Percentiles rank a stretch among this genome's conserved stretches.
phyloP scores from a whole-genome alignment of 257 asterid genomes.

The Lycium barbarum region DNA sequence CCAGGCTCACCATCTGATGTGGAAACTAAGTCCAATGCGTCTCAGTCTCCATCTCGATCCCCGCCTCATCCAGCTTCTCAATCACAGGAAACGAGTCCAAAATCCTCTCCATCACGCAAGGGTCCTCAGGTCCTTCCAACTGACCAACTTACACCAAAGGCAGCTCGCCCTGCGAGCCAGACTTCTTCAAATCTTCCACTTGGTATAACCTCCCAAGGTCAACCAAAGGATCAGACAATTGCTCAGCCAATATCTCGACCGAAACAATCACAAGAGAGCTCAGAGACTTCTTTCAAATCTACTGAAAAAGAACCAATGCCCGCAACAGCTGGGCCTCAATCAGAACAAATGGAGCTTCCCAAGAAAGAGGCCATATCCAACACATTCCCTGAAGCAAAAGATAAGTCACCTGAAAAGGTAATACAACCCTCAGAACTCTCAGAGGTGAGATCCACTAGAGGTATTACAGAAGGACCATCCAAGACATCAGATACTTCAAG shows the following conservation, averaged over 20 bases:
- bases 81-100: constrained; percentile 35
- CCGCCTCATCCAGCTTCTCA: constrained; percentile 46
- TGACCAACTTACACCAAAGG: constrained; percentile 30
- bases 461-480: constrained; percentile 30
- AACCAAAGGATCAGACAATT: constrained; percentile 24
- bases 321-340: constrained; percentile 33
- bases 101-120: constrained; percentile 44
- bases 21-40: constrained; percentile 46
- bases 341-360: constrained; percentile 37
- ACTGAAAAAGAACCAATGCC: constrained; percentile 39
- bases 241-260: constrained; percentile 42
- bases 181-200: constrained; percentile 47
- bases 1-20: constrained; percentile 48
- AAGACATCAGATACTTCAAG: constrained; percentile 34
- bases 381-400: constrained; percentile 4
- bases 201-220: constrained; percentile 22
- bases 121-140: constrained; percentile 35
- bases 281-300: constrained; percentile 37
- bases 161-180: constrained; percentile 44
- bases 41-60: constrained; percentile 51
- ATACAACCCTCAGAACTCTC: constrained; percentile 38
- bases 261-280: constrained; percentile 41
- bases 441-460: constrained; percentile 19
- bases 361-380: constrained; percentile 34
- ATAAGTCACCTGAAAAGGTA: constrained; percentile 31